phyloP scores from a whole-genome alignment of 345 rosid species.

The Syzygium oleosum region DNA sequence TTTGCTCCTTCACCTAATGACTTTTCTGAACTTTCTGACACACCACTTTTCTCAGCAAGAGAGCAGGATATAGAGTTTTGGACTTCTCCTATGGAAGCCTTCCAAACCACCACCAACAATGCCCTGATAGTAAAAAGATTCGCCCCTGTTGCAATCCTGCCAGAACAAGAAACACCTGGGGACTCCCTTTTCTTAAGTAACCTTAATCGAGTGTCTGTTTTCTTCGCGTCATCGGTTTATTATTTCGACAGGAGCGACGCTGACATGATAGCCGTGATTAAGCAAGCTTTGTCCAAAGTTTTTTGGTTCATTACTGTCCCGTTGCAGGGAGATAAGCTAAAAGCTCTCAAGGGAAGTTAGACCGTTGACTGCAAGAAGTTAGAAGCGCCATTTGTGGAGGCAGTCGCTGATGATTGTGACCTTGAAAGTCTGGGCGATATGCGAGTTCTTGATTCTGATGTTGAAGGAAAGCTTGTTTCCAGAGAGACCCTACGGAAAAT shows the following conservation, averaged over 20 bases:
- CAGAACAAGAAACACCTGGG: neutral
- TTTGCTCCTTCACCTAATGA: too few species aligned
- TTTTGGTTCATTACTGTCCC: slow-evolving; percentile 42
- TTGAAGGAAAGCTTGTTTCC: neutral
- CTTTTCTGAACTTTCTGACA: too few species aligned
- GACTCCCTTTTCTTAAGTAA: neutral
- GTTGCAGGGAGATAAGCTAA: slow-evolving; percentile 51
- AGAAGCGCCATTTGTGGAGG: slow-evolving; percentile 45
- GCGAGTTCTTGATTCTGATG: neutral
- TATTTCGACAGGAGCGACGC: neutral
- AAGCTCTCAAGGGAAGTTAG: slow-evolving; percentile 17
- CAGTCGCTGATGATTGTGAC: slow-evolving; percentile 15
- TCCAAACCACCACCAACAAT: neutral
- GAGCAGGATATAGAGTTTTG: neutral
- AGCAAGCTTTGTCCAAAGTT: slow-evolving; percentile 43
- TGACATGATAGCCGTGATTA: slow-evolving; percentile 21
- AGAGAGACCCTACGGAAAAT: neutral
- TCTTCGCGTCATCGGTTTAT: neutral
- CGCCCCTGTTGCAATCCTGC: neutral
- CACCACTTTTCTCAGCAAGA: too few species aligned
- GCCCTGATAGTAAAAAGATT: neutral
- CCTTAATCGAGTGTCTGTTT: neutral
- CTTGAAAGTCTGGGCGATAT: slow-evolving; percentile 26
- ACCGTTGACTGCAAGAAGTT: slow-evolving; percentile 17
- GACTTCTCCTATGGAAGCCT: neutral